A percentile compares a stretch with the other conserved stretches of the same genome.
Evolutionary conservation across 257 asterid genomes (phyloP).

Genomic region (Petrea volubilis): DNA sequence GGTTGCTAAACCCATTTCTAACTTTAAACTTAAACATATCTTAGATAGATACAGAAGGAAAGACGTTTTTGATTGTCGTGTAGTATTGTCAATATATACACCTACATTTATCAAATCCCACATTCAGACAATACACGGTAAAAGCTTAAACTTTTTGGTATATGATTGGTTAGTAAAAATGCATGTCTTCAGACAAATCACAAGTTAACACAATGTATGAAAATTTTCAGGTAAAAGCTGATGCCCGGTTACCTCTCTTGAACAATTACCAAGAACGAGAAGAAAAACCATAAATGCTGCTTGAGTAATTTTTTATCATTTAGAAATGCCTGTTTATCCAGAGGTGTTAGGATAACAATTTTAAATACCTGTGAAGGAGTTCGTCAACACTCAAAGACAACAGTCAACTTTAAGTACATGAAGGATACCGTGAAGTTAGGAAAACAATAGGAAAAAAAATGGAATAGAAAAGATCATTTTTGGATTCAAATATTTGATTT

Average conservation of each 20-base stretch:
- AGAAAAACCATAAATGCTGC: constrained; percentile 18
- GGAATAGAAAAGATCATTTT: not conserved
- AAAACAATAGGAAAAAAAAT: not conserved
- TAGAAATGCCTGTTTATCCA: not conserved
- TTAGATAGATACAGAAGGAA: not conserved
- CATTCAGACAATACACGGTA: not conserved
- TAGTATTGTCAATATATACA: not conserved
- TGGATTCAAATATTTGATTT: not conserved
- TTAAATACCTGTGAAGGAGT: not conserved
- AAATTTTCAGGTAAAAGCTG: too few relatives aligned
- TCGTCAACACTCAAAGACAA: not conserved
- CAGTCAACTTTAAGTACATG: not conserved
- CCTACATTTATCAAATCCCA: constrained; percentile 5
- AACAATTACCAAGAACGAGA: not conserved
- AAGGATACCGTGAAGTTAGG: not conserved
- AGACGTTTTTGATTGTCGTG: not conserved
- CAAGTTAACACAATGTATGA: not conserved
- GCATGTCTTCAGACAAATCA: not conserved
- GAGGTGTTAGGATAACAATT: not conserved
- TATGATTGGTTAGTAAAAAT: not conserved
- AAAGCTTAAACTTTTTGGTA: not conserved
- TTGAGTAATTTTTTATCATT: not conserved
- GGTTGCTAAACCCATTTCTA: not conserved
- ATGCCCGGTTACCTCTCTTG: not conserved
- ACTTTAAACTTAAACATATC: not conserved